Base-by-base conservation (phyloP, 495 filamentous ascomycete species). In the Penicillium fimorum region DNA sequence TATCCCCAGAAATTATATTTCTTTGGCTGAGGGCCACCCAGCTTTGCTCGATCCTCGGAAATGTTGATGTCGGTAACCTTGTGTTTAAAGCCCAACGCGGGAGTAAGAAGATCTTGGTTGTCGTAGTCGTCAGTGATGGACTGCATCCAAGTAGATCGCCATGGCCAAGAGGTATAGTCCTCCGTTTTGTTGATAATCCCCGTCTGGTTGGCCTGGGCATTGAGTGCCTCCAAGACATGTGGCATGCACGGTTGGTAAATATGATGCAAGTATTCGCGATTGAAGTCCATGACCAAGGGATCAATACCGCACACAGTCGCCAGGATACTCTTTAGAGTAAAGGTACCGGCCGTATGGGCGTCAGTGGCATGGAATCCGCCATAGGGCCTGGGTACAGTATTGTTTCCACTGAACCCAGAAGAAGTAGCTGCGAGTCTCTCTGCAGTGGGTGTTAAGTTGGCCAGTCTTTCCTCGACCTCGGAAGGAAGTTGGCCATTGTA, bases 211-310 rank as follows among this genome's bases (percentile, higher is more conserved):
- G 32, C 58, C 43, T 69, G 42, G n/a, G 57, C 37, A 27, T 68
- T 66, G 35, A 78, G 57, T 11, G 71, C 62, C 13, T 62, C 58
- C 5, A 78, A 47, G 24, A 78, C 59, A 11, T 76, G 75, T 3
- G 74, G 67, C 29, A 77, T 60, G 53, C 75, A 78, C 1, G 75
- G 75, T 55, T 78, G 70, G 46, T 78, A 77, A 35, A 76, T 74
- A 17, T 73, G 70, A 35, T 70, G 53, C 38, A 66, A 54, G 18
- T 66, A 68, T 47, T 78, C 74, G 10, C 59, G 58, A 33, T 72
- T 71, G 47, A 78, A 78, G 47, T 78, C 75, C 10, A 70, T 71
- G 5, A 72, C 68, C 45, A 78, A 57, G 3, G 75, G 75, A 11
- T 59, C 59, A 47, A 74, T 60, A 15, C 74, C 74, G 43, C 75